Percentiles rank a stretch among this genome's conserved stretches.
phyloP scores from a whole-genome alignment of 176 grass and related monocot species.

The Cymbopogon citratus region DNA sequence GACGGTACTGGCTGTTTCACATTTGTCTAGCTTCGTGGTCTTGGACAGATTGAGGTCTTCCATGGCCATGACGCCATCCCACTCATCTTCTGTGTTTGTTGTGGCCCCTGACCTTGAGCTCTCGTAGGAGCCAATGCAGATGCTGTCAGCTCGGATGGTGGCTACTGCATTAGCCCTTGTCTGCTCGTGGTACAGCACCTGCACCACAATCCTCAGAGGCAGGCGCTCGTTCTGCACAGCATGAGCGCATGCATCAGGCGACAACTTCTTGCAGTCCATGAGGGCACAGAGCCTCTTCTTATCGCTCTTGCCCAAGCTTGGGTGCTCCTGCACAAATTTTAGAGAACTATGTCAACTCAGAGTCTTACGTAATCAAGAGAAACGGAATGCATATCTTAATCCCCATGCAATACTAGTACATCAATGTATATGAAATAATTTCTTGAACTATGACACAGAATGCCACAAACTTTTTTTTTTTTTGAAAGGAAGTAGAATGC shows the following conservation, averaged over 20 bases:
- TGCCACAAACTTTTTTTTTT: too few relatives aligned
- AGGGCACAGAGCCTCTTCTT: conserved; percentile 80
- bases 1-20: background rate
- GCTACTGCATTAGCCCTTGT: conserved; percentile 53
- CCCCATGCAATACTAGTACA: background rate
- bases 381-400: background rate
- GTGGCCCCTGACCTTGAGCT: conserved; percentile 87
- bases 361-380: background rate
- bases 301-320: conserved; percentile 69
- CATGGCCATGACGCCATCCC: conserved; percentile 48
- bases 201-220: conserved; percentile 75
- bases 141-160: conserved; percentile 58
- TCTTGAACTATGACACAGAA: background rate
- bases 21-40: conserved; percentile 28
- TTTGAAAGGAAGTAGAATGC: too few relatives aligned
- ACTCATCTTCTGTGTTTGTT: conserved; percentile 89
- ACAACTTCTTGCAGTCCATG: conserved; percentile 86
- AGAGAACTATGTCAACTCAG: background rate
- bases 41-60: conserved; percentile 47
- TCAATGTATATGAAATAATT: background rate
- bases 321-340: conserved; percentile 70
- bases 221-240: conserved; percentile 94
- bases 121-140: conserved; percentile 64
- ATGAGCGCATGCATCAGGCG: conserved; percentile 62
- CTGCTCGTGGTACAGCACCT: conserved; percentile 88